Evolutionary conservation across 306 rosid species (phyloP).

Genomic region (Mimosa bimucronata): DNA sequence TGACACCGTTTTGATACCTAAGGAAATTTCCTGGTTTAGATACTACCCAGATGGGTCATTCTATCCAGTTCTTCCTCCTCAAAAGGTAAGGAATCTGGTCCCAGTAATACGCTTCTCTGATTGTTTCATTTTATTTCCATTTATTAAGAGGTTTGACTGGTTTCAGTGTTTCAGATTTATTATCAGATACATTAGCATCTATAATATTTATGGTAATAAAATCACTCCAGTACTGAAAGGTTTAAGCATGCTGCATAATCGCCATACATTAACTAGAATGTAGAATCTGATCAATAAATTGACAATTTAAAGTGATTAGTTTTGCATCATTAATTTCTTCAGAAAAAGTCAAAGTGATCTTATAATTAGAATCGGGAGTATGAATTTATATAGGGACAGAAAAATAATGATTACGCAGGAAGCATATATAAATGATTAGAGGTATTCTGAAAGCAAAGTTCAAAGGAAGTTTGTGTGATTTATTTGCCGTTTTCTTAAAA

Average conservation of each 20-base stretch:
- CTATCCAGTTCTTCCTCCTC: slow-evolving; percentile 50
- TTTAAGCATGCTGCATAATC: neutral
- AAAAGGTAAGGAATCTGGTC: slow-evolving; percentile 42
- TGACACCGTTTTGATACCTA: slow-evolving; percentile 31
- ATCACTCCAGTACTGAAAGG: no score
- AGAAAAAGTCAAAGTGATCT: no score
- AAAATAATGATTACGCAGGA: neutral
- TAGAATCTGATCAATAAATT: neutral
- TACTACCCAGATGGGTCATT: slow-evolving; percentile 66
- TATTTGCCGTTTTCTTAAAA: no score
- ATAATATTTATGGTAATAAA: neutral
- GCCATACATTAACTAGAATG: neutral
- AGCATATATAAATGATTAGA: neutral
- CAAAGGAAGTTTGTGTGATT: no score
- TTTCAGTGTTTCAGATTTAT: neutral
- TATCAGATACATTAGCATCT: neutral
- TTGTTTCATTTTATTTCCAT: neutral
- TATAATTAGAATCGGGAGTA: neutral
- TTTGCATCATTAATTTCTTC: no score
- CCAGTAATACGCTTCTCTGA: neutral
- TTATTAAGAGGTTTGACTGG: neutral
- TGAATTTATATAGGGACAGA: neutral
- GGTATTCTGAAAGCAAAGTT: no score
- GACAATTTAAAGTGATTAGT: no score
- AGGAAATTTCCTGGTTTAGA: slow-evolving; percentile 71